Evolutionary conservation across 148 eudicot species (phyloP).

Genomic region (Tetragonia tetragonoides): DNA sequence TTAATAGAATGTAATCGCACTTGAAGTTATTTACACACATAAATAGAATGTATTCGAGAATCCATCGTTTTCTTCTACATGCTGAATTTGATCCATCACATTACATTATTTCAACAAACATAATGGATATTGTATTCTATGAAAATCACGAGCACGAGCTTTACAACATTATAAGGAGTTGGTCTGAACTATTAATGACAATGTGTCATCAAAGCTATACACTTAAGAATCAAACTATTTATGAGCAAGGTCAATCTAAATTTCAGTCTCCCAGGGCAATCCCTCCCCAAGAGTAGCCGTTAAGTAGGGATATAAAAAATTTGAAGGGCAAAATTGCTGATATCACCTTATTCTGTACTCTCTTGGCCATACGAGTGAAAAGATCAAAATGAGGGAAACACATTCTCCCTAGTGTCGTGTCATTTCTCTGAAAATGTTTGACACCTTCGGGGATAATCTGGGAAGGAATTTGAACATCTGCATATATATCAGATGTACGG

Average conservation of each 20-base stretch:
- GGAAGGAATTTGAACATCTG: conserved; percentile 95
- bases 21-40: background rate
- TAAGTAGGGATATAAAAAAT: conserved; percentile 15
- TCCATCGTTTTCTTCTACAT: background rate
- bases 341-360: conserved; percentile 18
- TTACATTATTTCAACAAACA: background rate
- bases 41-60: background rate
- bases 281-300: conserved; percentile 13
- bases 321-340: conserved; percentile 9
- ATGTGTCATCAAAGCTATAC: background rate
- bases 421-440: conserved; percentile 76
- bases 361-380: background rate
- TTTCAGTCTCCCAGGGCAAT: background rate
- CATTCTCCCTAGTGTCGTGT: conserved; percentile 52
- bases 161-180: background rate
- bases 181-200: background rate
- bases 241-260: background rate
- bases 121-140: background rate
- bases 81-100: background rate
- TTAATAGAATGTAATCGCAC: too few species aligned
- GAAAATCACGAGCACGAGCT: background rate
- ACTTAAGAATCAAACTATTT: background rate
- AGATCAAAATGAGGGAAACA: conserved; percentile 10
- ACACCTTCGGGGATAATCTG: conserved; percentile 70
- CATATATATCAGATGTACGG: conserved; percentile 3